Percentiles rank a stretch among this genome's conserved stretches.
phyloP scores from a whole-genome alignment of 768 basidiomycete species.

The Tricholoma sp. region DNA sequence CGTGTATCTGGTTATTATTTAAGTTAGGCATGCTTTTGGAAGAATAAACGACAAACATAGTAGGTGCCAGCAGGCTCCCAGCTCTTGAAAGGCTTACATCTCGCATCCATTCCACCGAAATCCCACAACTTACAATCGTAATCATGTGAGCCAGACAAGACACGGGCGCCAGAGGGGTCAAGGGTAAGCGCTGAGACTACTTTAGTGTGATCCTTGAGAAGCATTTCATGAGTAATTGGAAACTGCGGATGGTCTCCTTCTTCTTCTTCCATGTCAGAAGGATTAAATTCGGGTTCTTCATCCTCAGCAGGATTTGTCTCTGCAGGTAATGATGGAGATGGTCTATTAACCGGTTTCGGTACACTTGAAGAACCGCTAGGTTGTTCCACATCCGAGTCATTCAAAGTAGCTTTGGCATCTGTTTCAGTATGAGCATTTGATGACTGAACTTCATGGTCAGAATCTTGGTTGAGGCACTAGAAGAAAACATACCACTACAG shows the following conservation, averaged over 20 bases:
- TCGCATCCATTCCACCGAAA: slow-evolving; percentile 94
- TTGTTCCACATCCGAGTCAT: neutral
- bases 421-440: neutral
- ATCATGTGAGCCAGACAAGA: slow-evolving; percentile 91
- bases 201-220: slow-evolving; percentile 93
- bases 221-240: slow-evolving; percentile 87
- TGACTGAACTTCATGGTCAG: neutral
- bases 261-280: slow-evolving; percentile 40
- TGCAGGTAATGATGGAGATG: slow-evolving; percentile 14
- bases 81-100: slow-evolving; percentile 91
- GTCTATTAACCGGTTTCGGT: slow-evolving; percentile 6
- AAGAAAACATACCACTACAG: slow-evolving; percentile 25
- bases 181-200: slow-evolving; percentile 89
- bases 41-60: slow-evolving; percentile 51
- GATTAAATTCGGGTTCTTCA: slow-evolving; percentile 56
- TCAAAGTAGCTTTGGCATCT: neutral
- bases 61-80: slow-evolving; percentile 95
- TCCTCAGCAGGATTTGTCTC: slow-evolving; percentile 13
- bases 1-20: slow-evolving; percentile 63
- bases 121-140: slow-evolving; percentile 99
- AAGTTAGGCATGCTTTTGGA: slow-evolving; percentile 1
- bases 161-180: slow-evolving; percentile 90
- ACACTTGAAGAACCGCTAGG: slow-evolving; percentile 3
- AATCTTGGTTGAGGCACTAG: neutral
- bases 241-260: slow-evolving; percentile 56